Evolutionary conservation across 495 filamentous ascomycete species (phyloP).

Genomic region (Patellaria atrata): DNA sequence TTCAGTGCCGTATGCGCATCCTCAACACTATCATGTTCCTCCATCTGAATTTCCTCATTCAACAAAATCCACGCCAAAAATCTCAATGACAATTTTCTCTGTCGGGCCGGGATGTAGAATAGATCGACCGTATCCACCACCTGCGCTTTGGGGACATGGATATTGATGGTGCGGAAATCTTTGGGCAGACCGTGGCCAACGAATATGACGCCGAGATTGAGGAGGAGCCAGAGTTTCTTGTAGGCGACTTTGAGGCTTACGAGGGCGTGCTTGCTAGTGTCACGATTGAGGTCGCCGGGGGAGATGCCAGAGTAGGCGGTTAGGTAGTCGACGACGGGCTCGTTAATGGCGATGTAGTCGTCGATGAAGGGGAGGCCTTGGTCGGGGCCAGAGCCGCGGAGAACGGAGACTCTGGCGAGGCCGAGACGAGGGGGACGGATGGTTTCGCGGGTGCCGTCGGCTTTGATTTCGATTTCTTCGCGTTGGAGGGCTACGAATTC

Average conservation of each 20-base stretch:
- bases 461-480: slow-evolving; percentile 84
- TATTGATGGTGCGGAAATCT: slow-evolving; percentile 96
- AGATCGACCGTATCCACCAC: slow-evolving; percentile 85
- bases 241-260: slow-evolving; percentile 83
- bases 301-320: slow-evolving; percentile 87
- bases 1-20: slow-evolving; percentile 81
- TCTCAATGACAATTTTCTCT: slow-evolving; percentile 69
- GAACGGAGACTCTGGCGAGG: slow-evolving; percentile 74
- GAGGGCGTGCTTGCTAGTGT: slow-evolving; percentile 58
- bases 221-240: slow-evolving; percentile 93
- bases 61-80: slow-evolving; percentile 82
- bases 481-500: slow-evolving; percentile 88
- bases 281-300: slow-evolving; percentile 64
- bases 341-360: slow-evolving; percentile 84
- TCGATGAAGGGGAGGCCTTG: slow-evolving; percentile 87
- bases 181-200: slow-evolving; percentile 84
- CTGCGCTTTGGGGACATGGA: slow-evolving; percentile 81
- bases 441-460: slow-evolving; percentile 73
- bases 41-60: slow-evolving; percentile 79
- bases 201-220: slow-evolving; percentile 88
- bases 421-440: slow-evolving; percentile 74
- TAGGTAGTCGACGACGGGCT: slow-evolving; percentile 89
- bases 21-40: slow-evolving; percentile 84
- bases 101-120: slow-evolving; percentile 54
- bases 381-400: slow-evolving; percentile 58